Conservation (phyloP, 2,329 filamentous ascomycete genomes). For the Penicillium brevicompactum region DNA sequence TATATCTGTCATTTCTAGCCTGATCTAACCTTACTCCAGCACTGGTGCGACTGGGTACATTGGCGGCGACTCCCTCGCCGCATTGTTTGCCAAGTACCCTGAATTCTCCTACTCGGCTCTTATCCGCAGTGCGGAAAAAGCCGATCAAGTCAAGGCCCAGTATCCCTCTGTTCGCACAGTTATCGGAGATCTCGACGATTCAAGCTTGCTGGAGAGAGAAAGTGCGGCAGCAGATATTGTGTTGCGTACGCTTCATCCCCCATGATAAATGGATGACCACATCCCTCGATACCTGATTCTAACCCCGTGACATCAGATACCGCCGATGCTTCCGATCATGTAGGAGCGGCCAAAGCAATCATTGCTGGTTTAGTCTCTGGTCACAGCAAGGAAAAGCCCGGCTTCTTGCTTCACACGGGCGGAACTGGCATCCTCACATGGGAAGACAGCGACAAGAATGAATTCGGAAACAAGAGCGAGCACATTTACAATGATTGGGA, state of each 20-base stretch:
- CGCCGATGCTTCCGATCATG: conserved; percentile 41
- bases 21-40: conserved; percentile 24
- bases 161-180: conserved; percentile 55
- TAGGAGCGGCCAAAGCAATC: conserved; percentile 42
- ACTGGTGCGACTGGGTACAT: conserved; percentile 55
- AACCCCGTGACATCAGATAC: conserved; percentile 20
- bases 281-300: neutral
- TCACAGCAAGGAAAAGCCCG: conserved; percentile 41
- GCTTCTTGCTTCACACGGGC: conserved; percentile 45
- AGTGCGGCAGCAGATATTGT: conserved; percentile 55
- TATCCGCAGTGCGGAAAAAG: conserved; percentile 42
- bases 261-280: neutral
- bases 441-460: conserved; percentile 37
- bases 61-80: conserved; percentile 51
- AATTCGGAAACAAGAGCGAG: conserved; percentile 40
- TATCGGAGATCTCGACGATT: conserved; percentile 53
- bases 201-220: conserved; percentile 47
- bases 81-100: conserved; percentile 43
- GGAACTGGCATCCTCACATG: conserved; percentile 43
- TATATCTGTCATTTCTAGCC: too few relatives aligned
- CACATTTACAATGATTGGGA: conserved; percentile 49
- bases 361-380: conserved; percentile 42
- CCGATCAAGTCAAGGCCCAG: conserved; percentile 33
- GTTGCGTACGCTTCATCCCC: conserved; percentile 35
- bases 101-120: conserved; percentile 43